These are phyloP conservation scores for Trichoderma cornu-damae DNA, from an alignment of 2,329 filamentous ascomycete genomes.

Conservation along the genomic window DNA sequence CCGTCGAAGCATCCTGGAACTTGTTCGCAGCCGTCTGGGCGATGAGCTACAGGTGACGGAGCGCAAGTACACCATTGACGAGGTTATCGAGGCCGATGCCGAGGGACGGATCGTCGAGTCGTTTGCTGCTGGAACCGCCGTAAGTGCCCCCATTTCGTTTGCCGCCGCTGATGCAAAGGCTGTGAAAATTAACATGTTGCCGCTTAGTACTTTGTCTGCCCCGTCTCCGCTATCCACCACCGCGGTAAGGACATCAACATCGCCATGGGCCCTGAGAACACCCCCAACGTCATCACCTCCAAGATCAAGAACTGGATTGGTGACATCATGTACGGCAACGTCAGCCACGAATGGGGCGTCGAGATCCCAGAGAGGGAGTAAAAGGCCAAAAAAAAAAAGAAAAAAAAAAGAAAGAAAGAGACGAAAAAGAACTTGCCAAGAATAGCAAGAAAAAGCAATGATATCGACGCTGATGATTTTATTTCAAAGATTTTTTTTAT, in stretches of 20 bases:
- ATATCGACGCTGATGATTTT: constrained; percentile 2
- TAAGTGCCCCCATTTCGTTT: constrained; percentile 42
- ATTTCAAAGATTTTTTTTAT: background rate
- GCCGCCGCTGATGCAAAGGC: no score
- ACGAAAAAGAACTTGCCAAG: background rate
- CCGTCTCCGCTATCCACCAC: constrained; percentile 64
- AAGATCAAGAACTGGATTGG: constrained; percentile 62
- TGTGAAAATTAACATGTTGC: constrained; percentile 21
- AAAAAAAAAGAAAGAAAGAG: background rate
- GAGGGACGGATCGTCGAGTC: constrained; percentile 78
- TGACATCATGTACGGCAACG: constrained; percentile 70
- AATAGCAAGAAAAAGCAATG: background rate
- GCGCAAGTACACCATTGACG: constrained; percentile 74
- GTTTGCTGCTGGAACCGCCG: constrained; percentile 82
- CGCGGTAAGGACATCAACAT: constrained; percentile 59
- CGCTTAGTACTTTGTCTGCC: constrained; percentile 63
- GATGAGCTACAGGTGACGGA: constrained; percentile 67
- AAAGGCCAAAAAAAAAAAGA: background rate
- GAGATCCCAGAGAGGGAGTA: constrained; percentile 57
- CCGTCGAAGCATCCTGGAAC: constrained; percentile 70
- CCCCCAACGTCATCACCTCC: constrained; percentile 50
- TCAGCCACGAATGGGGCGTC: constrained; percentile 64
- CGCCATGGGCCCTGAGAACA: constrained; percentile 50
- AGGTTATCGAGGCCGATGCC: constrained; percentile 64
- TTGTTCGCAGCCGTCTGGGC: constrained; percentile 59